Evolutionary conservation across 306 rosid species (phyloP).

Genomic region (Cucumis hystrix): DNA sequence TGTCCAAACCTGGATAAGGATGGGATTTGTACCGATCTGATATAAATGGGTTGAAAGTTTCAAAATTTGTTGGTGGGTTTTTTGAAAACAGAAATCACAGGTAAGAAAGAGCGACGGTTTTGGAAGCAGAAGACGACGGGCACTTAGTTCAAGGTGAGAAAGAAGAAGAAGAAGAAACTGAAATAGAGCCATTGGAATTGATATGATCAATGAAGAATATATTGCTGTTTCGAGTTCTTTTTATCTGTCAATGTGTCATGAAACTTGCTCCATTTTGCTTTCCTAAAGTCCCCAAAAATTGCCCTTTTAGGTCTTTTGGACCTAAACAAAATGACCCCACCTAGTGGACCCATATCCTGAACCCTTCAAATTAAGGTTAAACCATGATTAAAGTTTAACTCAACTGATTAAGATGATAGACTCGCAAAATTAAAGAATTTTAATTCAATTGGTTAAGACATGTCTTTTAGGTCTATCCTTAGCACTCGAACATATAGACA

Average conservation of each 20-base stretch:
- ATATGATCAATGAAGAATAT: background rate
- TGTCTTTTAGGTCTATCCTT: too few species aligned
- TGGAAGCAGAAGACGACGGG: background rate
- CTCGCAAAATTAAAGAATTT: too few species aligned
- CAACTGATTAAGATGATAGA: too few species aligned
- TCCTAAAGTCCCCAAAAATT: background rate
- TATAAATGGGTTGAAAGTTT: background rate
- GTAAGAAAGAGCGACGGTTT: background rate
- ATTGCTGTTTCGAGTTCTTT: conserved; percentile 4
- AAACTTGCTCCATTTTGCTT: background rate
- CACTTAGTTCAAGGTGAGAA: background rate
- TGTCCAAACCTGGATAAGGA: background rate
- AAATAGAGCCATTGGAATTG: background rate
- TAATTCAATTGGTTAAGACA: too few species aligned
- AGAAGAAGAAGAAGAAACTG: background rate
- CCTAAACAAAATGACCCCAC: background rate
- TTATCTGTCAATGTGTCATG: background rate
- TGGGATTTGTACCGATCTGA: background rate
- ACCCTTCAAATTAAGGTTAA: background rate
- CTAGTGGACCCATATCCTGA: background rate
- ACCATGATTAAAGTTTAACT: background rate
- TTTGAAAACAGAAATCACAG: background rate
- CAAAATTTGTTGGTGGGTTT: background rate
- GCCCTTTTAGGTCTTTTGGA: background rate
- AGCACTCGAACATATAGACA: too few species aligned